Conservation (phyloP, 75 land plant species). For the Sequoiadendron giganteum region DNA sequence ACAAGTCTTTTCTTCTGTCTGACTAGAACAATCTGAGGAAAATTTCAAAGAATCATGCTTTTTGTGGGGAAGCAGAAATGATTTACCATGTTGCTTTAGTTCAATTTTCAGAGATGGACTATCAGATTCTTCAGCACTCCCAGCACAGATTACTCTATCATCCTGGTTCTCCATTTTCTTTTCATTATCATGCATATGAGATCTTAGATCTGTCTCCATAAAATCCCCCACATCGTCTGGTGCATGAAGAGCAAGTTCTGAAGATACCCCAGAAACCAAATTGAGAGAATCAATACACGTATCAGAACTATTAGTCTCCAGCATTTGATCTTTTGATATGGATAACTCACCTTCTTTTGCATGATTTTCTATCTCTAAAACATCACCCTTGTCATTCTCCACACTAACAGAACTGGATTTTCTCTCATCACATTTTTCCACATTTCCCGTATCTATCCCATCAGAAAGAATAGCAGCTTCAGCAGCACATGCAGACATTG, state of each 20-base stretch:
- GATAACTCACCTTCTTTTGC: background rate
- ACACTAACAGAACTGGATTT: background rate
- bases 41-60: background rate
- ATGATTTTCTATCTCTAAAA: background rate
- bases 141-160: background rate
- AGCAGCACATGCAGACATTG: conserved; percentile 89
- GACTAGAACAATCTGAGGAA: background rate
- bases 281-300: background rate
- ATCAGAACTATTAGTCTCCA: background rate
- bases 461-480: conserved; percentile 44
- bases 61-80: background rate
- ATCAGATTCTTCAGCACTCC: background rate
- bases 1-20: background rate
- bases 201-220: background rate
- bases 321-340: background rate
- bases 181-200: background rate
- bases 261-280: conserved; percentile 6
- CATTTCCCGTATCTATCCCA: background rate
- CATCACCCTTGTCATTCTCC: background rate
- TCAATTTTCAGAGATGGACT: conserved; percentile 1
- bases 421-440: background rate
- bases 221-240: background rate
- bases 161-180: background rate
- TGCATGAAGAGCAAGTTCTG: background rate
- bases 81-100: background rate